A percentile compares a stretch with the other conserved stretches of the same genome.
Conservation (phyloP, 331 rosid species). For the Arachis monticola region DNA sequence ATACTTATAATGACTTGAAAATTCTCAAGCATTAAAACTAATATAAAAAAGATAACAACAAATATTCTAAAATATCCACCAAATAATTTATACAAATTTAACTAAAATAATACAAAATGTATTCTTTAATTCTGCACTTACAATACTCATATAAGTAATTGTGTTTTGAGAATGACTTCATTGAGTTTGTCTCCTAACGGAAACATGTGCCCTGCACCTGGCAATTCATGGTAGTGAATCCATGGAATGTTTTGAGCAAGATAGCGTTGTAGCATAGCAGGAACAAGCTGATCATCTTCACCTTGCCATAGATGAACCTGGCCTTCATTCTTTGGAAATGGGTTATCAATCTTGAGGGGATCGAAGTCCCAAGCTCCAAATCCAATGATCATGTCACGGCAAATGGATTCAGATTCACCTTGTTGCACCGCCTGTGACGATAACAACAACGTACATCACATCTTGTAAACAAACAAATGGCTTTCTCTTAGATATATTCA, state of each 20-base stretch:
- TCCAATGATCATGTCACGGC: constrained; percentile 46
- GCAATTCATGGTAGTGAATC: constrained; percentile 57
- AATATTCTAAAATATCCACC: too few relatives aligned
- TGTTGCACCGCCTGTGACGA: constrained; percentile 45
- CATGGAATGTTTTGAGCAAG: constrained; percentile 51
- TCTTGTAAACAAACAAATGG: too few relatives aligned
- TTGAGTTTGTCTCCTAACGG: background rate
- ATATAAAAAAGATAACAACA: too few relatives aligned
- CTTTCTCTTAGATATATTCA: too few relatives aligned
- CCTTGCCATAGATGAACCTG: constrained; percentile 47
- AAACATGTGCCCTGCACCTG: constrained; percentile 35
- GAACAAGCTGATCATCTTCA: constrained; percentile 40
- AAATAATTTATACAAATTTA: too few relatives aligned
- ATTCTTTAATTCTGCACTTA: too few relatives aligned
- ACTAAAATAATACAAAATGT: too few relatives aligned
- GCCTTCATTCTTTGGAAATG: constrained; percentile 42
- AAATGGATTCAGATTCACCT: constrained; percentile 56
- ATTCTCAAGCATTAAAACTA: too few relatives aligned
- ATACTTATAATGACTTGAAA: too few relatives aligned
- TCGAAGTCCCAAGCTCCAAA: constrained; percentile 63
- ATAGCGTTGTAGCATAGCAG: constrained; percentile 38
- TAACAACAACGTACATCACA: background rate
- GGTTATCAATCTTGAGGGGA: constrained; percentile 43
- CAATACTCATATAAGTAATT: background rate
- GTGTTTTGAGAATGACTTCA: constrained; percentile 25